These are phyloP conservation scores for Cladosporium sp. DNA, from an alignment of 2,329 filamentous ascomycete genomes.

Conservation along the genomic window DNA sequence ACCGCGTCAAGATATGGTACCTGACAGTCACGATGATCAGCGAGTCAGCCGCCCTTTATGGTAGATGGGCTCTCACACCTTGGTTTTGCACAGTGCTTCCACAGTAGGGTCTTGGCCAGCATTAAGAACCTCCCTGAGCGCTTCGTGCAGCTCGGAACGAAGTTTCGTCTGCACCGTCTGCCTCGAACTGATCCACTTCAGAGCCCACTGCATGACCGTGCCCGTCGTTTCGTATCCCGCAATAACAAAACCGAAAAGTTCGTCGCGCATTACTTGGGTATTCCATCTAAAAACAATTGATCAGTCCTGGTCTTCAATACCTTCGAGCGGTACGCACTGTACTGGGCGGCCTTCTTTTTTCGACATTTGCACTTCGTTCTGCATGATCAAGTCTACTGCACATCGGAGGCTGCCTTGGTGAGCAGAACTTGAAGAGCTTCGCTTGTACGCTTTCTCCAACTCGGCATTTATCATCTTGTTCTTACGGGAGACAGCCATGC, in stretches of 20 bases:
- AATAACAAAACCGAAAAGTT: conserved; percentile 32
- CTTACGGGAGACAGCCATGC: conserved; percentile 17
- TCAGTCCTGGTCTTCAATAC: too few species aligned
- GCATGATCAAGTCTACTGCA: conserved; percentile 33
- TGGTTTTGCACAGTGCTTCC: neutral
- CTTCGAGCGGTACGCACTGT: neutral
- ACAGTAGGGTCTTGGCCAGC: conserved; percentile 1
- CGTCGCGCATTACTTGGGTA: conserved; percentile 20
- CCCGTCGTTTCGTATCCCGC: conserved; percentile 44
- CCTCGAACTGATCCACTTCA: conserved; percentile 36
- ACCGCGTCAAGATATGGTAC: conserved; percentile 37
- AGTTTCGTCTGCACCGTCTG: conserved; percentile 32
- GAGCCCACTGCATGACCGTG: conserved; percentile 36
- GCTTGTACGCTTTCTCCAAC: conserved; percentile 29
- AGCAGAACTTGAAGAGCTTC: conserved; percentile 16
- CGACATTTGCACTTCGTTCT: conserved; percentile 29
- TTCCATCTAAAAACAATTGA: conserved; percentile 9
- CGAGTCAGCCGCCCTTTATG: conserved; percentile 27
- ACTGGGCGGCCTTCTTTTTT: conserved; percentile 29
- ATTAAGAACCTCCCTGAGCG: conserved; percentile 22
- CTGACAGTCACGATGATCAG: neutral
- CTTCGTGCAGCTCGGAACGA: conserved; percentile 24
- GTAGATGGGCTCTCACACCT: conserved; percentile 18
- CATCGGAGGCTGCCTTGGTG: conserved; percentile 27
- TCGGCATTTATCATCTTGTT: conserved; percentile 29